phyloP scores from a whole-genome alignment of 441 rosid genomes.

The Euphorbia corollata region DNA sequence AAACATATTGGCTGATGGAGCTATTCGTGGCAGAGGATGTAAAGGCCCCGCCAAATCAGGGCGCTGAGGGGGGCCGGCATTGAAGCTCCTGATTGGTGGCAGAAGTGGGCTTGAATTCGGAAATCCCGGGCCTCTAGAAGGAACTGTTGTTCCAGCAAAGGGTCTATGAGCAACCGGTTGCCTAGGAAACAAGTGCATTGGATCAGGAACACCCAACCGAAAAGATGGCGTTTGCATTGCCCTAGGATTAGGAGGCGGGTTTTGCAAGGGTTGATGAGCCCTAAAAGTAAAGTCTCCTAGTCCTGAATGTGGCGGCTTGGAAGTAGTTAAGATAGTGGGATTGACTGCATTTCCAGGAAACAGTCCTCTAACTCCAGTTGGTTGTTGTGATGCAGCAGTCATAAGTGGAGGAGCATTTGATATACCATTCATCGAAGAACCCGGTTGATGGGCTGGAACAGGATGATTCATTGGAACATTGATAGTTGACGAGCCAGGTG shows the following conservation, averaged over 20 bases:
- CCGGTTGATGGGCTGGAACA: slow-evolving; percentile 23
- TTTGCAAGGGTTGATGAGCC: slow-evolving; percentile 36
- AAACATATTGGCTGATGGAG: slow-evolving; percentile 26
- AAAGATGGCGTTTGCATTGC: slow-evolving; percentile 38
- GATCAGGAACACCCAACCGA: slow-evolving; percentile 28
- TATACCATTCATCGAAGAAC: slow-evolving; percentile 7
- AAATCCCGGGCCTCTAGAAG: slow-evolving; percentile 37
- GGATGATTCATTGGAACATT: slow-evolving; percentile 25
- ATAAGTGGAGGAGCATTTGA: slow-evolving; percentile 23
- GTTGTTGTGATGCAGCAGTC: slow-evolving; percentile 22
- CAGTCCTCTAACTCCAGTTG: slow-evolving; percentile 23
- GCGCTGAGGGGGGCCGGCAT: slow-evolving; percentile 27
- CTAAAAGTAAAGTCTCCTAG: slow-evolving; percentile 57
- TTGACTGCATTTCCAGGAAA: slow-evolving; percentile 28
- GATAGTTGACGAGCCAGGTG: slow-evolving; percentile 22
- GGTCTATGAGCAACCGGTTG: slow-evolving; percentile 31
- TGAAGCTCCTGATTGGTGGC: slow-evolving; percentile 33
- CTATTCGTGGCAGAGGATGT: slow-evolving; percentile 33
- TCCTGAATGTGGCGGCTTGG: slow-evolving; percentile 36
- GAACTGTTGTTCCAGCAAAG: slow-evolving; percentile 26
- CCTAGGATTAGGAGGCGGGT: slow-evolving; percentile 34
- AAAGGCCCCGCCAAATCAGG: slow-evolving; percentile 36
- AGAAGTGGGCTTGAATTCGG: slow-evolving; percentile 31
- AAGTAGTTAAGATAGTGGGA: slow-evolving; percentile 29
- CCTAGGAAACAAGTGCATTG: slow-evolving; percentile 34